phyloP scores from a whole-genome alignment of 2,329 filamentous ascomycete genomes.

The Lachnellula suecica region DNA sequence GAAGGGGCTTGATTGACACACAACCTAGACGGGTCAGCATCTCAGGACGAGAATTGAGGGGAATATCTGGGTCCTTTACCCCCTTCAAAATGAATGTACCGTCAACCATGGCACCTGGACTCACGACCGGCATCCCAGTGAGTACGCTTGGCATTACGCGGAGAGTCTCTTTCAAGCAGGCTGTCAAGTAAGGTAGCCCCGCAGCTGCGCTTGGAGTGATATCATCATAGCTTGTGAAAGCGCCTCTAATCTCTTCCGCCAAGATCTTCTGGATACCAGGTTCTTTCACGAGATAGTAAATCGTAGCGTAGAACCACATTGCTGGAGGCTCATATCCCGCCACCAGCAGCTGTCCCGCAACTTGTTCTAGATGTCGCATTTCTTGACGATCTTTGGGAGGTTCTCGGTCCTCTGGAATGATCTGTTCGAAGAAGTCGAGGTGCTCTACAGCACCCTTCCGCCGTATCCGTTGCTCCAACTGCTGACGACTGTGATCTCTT shows the following conservation, averaged over 20 bases:
- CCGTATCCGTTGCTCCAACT: neutral
- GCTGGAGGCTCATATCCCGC: slow-evolving; percentile 3
- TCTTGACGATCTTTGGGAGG: slow-evolving; percentile 3
- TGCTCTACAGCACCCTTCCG: neutral
- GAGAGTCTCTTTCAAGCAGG: neutral
- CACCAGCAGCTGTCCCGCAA: slow-evolving; percentile 2
- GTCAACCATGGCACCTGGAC: slow-evolving; percentile 5
- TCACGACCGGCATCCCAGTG: neutral
- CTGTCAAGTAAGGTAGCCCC: neutral
- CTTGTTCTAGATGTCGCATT: slow-evolving; percentile 1
- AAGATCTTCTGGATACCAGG: neutral
- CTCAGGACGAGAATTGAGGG: too few species aligned
- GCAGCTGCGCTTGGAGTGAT: neutral
- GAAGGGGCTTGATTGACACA: neutral
- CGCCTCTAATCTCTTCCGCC: neutral
- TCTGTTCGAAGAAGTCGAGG: neutral
- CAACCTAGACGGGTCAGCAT: neutral
- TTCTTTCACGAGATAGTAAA: slow-evolving; percentile 1
- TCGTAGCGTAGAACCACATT: slow-evolving; percentile 4
- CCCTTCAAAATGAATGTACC: slow-evolving; percentile 1
- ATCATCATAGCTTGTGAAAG: neutral
- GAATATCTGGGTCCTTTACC: too few species aligned
- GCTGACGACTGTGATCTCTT: neutral
- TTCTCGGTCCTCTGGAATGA: neutral
- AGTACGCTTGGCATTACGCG: neutral